Evolutionary conservation across 257 asterid genomes (phyloP).

Genomic region (Jacaranda mimosifolia): DNA sequence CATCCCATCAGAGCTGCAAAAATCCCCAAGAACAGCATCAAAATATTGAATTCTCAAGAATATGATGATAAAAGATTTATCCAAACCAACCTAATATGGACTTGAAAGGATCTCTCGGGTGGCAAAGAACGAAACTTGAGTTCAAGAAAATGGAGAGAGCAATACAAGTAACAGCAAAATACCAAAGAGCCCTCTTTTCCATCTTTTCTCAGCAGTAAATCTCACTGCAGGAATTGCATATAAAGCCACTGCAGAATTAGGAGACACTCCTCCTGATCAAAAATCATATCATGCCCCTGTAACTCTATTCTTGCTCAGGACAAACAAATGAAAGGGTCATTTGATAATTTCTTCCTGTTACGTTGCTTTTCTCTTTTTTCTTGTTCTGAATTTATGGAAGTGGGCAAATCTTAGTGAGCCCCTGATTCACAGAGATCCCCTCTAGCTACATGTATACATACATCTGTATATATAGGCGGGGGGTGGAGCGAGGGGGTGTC

Average conservation of each 20-base stretch:
- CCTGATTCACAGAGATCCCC: conserved; percentile 42
- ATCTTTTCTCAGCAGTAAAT: conserved; percentile 45
- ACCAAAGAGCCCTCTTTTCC: conserved; percentile 50
- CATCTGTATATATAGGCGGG: conserved; percentile 33
- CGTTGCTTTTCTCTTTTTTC: background rate
- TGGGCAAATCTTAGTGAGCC: conserved; percentile 44
- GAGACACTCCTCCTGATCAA: conserved; percentile 40
- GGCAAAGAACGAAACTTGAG: conserved; percentile 49
- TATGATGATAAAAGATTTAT: conserved; percentile 14
- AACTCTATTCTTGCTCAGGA: conserved; percentile 23
- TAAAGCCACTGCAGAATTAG: conserved; percentile 40
- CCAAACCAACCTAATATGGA: conserved; percentile 61
- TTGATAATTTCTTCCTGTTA: conserved; percentile 17
- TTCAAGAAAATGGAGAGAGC: conserved; percentile 51
- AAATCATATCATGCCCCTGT: conserved; percentile 30
- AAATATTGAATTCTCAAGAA: conserved; percentile 32
- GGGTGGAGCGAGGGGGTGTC: conserved; percentile 34
- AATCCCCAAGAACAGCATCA: conserved; percentile 29
- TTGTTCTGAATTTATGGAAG: conserved; percentile 26
- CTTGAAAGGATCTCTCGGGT: conserved; percentile 57
- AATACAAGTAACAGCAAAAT: conserved; percentile 38
- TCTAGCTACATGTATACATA: conserved; percentile 17
- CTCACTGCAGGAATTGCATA: conserved; percentile 55
- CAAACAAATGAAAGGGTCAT: conserved; percentile 30
- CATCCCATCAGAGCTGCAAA: conserved; percentile 40